Evolutionary conservation across 352 stramenopile species (phyloP).

Genomic region (Elongisporangium senticosum): DNA sequence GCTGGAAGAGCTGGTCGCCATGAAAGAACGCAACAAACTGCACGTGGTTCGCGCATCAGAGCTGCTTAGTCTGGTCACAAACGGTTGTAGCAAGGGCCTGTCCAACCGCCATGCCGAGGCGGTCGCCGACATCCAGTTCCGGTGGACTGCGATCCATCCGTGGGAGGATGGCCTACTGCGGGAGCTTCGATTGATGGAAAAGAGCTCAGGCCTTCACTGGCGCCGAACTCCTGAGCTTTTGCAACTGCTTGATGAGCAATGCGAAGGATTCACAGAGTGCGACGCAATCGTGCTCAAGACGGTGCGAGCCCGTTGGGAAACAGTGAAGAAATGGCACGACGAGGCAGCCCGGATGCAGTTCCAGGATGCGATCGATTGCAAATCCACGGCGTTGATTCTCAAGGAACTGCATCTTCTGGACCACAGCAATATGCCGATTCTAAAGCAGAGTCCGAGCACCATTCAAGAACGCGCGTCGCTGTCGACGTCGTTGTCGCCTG

Average conservation of each 20-base stretch:
- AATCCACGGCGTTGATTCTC: conserved; percentile 40
- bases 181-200: conserved; percentile 45
- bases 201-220: conserved; percentile 45
- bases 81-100: conserved; percentile 38
- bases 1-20: conserved; percentile 31
- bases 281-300: conserved; percentile 28
- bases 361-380: conserved; percentile 40
- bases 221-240: conserved; percentile 45
- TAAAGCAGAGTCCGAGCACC: neutral
- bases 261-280: conserved; percentile 41
- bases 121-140: conserved; percentile 46
- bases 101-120: conserved; percentile 34
- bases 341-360: conserved; percentile 38
- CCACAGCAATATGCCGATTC: neutral
- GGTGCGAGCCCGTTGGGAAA: conserved; percentile 32
- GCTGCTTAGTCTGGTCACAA: conserved; percentile 28
- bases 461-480: neutral
- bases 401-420: conserved; percentile 46
- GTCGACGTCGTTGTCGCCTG: neutral
- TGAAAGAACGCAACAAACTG: conserved; percentile 40
- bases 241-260: conserved; percentile 44
- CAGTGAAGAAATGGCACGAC: conserved; percentile 41
- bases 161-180: conserved; percentile 34
- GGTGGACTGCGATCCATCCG: conserved; percentile 51
- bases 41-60: conserved; percentile 30